Evolutionary conservation across 352 stramenopile genomes (phyloP), one percentile per base, ranked within the genome.

Genomic region (Pseudoperonospora humuli): DNA sequence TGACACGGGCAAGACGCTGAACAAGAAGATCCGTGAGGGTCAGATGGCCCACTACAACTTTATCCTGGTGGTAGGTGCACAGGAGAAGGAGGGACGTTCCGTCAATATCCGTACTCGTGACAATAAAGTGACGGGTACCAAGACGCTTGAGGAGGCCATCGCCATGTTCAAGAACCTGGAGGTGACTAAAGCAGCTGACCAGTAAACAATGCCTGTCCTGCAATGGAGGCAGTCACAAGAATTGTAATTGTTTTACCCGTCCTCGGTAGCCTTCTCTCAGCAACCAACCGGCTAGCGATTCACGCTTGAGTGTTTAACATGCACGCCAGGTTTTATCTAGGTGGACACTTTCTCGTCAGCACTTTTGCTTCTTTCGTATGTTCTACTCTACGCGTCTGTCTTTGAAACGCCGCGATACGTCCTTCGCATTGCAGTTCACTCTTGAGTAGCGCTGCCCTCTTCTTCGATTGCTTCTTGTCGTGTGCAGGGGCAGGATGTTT

Each of bases 41-140:
- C 93, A 98, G 68, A 64, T 98, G 46, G 88, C 84, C 9, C 94
- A 98, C 62, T 99, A 98, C 67, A 99, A 98, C 75, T 99, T 97
- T 57, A 97, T 98, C 49, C 71, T 98, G 24, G 92, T 98, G 15
- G 94, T 99, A 39, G 96, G 96, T 33, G 81, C 92, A 43, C 64
- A 82, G 28, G 96, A 99, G 54, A 67, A 92, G 20, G 76, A 89
- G 41, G 84, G 82, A 29, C 73, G 85, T 26, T 85, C 77, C 14
- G 93, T 98, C 9, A 96, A 96, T 60, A 96, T 98, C 39, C 86
- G 95, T 58, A 97, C 86, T 24, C 74, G 91, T 43, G 86, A 95
- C 38, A 97, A 97, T 64, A 84, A 94, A 56, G 82, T 96, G 15
- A 72, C 95, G 52, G 94, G 94, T 48, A 91, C 93, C 46, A 96